Evolutionary conservation across 2,329 filamentous ascomycete species (phyloP).

Genomic region (Epichloe elymi): DNA sequence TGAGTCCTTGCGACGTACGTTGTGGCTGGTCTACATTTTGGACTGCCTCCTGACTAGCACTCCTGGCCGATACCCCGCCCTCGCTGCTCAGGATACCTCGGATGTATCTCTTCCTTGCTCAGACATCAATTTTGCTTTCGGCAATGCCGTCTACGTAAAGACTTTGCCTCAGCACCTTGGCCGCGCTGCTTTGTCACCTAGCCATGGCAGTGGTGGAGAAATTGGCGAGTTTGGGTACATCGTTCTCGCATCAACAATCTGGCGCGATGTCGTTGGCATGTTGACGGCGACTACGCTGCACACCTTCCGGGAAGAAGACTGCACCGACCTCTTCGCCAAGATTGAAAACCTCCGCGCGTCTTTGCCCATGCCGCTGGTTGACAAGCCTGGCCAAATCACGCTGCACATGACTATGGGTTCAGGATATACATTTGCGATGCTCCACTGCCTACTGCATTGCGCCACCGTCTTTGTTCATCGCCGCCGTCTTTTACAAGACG

Average conservation of each 20-base stretch:
- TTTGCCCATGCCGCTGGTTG: slow-evolving; percentile 45
- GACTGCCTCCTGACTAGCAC: slow-evolving; percentile 51
- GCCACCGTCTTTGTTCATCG: slow-evolving; percentile 49
- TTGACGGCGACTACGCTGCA: slow-evolving; percentile 39
- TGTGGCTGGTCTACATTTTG: slow-evolving; percentile 51
- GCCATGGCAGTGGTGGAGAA: slow-evolving; percentile 30
- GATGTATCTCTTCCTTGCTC: slow-evolving; percentile 45
- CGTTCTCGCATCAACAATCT: slow-evolving; percentile 45
- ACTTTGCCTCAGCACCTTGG: slow-evolving; percentile 34
- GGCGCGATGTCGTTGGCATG: slow-evolving; percentile 50
- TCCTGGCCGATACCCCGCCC: slow-evolving; percentile 43
- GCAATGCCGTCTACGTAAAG: slow-evolving; percentile 44
- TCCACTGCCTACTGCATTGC: slow-evolving; percentile 48
- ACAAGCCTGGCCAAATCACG: slow-evolving; percentile 48
- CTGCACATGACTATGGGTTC: slow-evolving; percentile 52
- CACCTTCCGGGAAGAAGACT: slow-evolving; percentile 41
- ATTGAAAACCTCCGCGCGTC: slow-evolving; percentile 42
- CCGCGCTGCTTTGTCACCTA: slow-evolving; percentile 20
- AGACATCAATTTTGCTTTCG: slow-evolving; percentile 51
- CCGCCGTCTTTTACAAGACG: slow-evolving; percentile 43
- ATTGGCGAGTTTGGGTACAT: slow-evolving; percentile 51
- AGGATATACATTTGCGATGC: slow-evolving; percentile 48
- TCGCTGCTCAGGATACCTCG: slow-evolving; percentile 39
- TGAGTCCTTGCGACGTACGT: slow-evolving; percentile 46
- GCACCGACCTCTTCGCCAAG: slow-evolving; percentile 35